Percentiles rank a stretch among this genome's conserved stretches.
Evolutionary conservation across 192 early-diverging fungal species (phyloP).

Genomic region (Linderina pennispora): DNA sequence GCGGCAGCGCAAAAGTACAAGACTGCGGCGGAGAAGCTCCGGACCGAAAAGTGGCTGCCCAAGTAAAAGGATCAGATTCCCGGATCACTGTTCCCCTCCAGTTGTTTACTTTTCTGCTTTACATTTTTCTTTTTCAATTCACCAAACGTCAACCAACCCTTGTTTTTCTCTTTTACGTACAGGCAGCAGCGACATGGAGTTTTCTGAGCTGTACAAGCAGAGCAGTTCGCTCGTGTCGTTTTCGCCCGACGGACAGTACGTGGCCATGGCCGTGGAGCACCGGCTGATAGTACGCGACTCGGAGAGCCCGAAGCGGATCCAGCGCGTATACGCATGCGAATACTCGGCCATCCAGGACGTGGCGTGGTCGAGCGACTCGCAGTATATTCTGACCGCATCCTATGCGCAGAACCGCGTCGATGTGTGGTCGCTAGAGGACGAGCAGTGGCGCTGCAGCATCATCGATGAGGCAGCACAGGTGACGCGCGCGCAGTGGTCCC

Average conservation of each 20-base stretch:
- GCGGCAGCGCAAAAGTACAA: neutral
- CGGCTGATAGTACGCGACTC: conserved; percentile 38
- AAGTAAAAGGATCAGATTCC: neutral
- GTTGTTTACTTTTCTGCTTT: no score
- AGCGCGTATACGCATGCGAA: conserved; percentile 21
- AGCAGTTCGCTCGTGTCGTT: conserved; percentile 24
- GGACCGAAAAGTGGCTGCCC: neutral
- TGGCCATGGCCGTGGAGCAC: conserved; percentile 41
- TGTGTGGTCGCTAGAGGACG: conserved; percentile 42
- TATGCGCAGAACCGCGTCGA: conserved; percentile 31
- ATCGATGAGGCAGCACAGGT: conserved; percentile 29
- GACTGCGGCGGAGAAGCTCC: neutral
- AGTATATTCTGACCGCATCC: conserved; percentile 31
- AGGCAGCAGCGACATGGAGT: conserved; percentile 20
- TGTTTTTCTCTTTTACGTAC: neutral
- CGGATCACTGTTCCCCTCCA: neutral
- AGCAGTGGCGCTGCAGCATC: conserved; percentile 29
- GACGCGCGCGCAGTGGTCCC: conserved; percentile 26
- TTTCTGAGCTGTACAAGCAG: conserved; percentile 45
- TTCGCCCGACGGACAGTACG: conserved; percentile 36
- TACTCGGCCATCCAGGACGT: conserved; percentile 38
- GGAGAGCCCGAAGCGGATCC: conserved; percentile 36
- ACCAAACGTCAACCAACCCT: neutral
- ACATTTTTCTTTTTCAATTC: conserved; percentile 3
- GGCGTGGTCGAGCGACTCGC: conserved; percentile 32